Base-by-base conservation (phyloP, 495 filamentous ascomycete species). In the Xylaria bambusicola region DNA sequence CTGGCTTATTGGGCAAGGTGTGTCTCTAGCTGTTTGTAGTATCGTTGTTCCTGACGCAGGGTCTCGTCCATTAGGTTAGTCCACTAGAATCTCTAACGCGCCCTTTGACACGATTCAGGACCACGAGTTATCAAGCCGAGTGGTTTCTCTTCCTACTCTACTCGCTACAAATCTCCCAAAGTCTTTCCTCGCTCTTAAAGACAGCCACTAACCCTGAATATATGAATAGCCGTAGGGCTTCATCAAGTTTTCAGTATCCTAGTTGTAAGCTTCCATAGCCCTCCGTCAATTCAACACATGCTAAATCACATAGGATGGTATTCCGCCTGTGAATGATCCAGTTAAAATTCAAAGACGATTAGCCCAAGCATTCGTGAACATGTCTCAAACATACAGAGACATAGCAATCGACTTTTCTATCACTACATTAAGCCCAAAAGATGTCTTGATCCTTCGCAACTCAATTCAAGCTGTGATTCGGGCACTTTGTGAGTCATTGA, bases 301-400 rank as follows among this genome's bases (percentile, higher is more conserved):
- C 61, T 71, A 53, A 69, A 18, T 33, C 12, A 45, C 24, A 26
- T 36, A 75, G 68, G 71, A 76, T 40, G 79, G 75, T 10, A 71
- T 85, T 26, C 68, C 67, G 8, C 62, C 83, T 35, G 69, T 74
- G 7, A 23, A 56, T 48, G 71, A 80, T 42, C 69, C 66, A 20
- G 56, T 71, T 9, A 57, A 52, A 29, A 62, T 73, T 17, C 71
- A 77, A 23, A 72, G 75, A 31, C 70, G 74, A 46, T 56, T 82
- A 6, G 73, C 73, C 21, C 73, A 64, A 53, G 72, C 76, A 6
- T 82, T 84, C 56, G 80, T 85, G 42, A 77, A 76, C 53, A 73
- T 85, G 50, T 84, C 82, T 26, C 76, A 82, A 62, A 80, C 74
- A 1, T 72, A 83, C 50, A 68, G 82, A 67, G 82, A 85, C 61